Evolutionary conservation across 352 stramenopile species (phyloP).

Genomic region (Hyaloperonospora arabidopsidis): DNA sequence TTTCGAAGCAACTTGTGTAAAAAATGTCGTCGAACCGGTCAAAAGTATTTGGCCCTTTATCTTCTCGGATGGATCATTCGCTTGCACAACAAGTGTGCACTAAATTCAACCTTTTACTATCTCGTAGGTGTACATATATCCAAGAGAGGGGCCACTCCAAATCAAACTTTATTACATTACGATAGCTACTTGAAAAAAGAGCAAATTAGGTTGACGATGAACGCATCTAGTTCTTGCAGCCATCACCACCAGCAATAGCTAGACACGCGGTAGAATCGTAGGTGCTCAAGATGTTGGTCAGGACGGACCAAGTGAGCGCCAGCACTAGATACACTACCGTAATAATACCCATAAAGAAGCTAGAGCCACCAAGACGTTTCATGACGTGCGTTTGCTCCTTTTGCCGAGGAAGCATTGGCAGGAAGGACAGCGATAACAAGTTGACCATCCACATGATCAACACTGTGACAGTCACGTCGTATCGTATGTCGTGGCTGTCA

Average conservation of each 20-base stretch:
- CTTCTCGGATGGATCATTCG: too few relatives aligned
- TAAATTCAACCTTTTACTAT: too few relatives aligned
- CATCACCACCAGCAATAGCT: constrained; percentile 44
- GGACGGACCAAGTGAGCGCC: constrained; percentile 43
- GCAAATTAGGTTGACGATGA: too few relatives aligned
- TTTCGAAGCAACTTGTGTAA: too few relatives aligned
- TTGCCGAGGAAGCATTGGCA: constrained; percentile 52
- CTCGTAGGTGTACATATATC: too few relatives aligned
- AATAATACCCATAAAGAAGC: constrained; percentile 39
- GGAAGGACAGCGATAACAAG: constrained; percentile 40
- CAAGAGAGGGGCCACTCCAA: too few relatives aligned
- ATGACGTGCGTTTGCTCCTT: constrained; percentile 59
- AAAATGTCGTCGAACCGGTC: too few relatives aligned
- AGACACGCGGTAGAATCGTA: constrained; percentile 47
- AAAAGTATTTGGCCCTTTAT: too few relatives aligned
- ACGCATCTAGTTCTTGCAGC: constrained; percentile 23
- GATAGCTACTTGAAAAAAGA: too few relatives aligned
- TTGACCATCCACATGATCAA: constrained; percentile 49
- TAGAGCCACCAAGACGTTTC: constrained; percentile 51
- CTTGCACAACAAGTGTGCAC: too few relatives aligned
- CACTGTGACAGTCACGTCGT: constrained; percentile 43
- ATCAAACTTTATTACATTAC: too few relatives aligned
- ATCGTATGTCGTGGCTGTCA: constrained; percentile 35
- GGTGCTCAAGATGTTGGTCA: constrained; percentile 55
- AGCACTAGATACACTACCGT: constrained; percentile 39